A percentile compares a stretch with the other conserved stretches of the same genome.
Evolutionary conservation across 441 rosid species (phyloP).

Genomic region (Populus tomentosa): DNA sequence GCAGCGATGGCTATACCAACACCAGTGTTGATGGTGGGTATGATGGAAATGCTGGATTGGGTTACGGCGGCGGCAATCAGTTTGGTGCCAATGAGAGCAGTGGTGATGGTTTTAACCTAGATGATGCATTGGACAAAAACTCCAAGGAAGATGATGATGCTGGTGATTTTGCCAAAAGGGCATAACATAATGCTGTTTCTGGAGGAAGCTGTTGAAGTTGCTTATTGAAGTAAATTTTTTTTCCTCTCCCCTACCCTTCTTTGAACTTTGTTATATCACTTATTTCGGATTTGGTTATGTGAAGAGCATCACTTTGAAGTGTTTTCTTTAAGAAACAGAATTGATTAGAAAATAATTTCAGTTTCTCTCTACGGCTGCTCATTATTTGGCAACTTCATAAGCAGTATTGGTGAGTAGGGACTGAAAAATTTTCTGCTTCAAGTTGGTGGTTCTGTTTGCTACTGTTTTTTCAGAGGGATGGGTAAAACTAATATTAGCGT

Average conservation of each 20-base stretch:
- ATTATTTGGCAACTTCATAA: background rate
- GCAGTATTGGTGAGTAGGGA: background rate
- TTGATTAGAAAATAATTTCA: slow-evolving; percentile 15
- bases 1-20: slow-evolving; percentile 17
- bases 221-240: slow-evolving; percentile 1
- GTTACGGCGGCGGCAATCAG: slow-evolving; percentile 18
- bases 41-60: slow-evolving; percentile 7
- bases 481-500: too few species aligned
- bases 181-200: slow-evolving; percentile 28
- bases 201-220: background rate
- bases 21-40: slow-evolving; percentile 9
- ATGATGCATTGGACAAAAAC: slow-evolving; percentile 19
- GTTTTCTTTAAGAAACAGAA: background rate
- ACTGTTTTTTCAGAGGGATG: too few species aligned
- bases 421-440: background rate
- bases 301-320: background rate
- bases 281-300: slow-evolving; percentile 6
- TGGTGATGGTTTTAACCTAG: slow-evolving; percentile 22
- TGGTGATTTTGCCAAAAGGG: slow-evolving; percentile 58
- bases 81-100: slow-evolving; percentile 24
- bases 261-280: background rate
- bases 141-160: slow-evolving; percentile 39
- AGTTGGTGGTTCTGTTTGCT: too few species aligned
- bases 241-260: background rate
- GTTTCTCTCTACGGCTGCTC: background rate